Conservation (phyloP, 805 yeast species). For the Wickerhamiella occidentalis region DNA sequence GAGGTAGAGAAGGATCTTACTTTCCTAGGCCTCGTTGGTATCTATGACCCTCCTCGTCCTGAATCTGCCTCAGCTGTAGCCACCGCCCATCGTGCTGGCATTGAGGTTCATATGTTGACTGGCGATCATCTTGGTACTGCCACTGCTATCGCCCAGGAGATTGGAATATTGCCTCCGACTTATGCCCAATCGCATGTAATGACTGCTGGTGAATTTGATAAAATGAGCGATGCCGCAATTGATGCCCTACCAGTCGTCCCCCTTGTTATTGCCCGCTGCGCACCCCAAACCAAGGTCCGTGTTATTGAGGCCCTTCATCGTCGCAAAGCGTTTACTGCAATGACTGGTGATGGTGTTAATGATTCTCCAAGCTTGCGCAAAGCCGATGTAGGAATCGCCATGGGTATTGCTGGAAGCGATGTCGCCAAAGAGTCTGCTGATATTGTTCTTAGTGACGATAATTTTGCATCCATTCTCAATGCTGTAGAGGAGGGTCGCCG, state of each 20-base stretch:
- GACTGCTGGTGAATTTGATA: conserved; percentile 64
- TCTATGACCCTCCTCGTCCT: conserved; percentile 67
- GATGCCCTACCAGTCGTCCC: conserved; percentile 57
- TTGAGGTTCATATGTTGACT: conserved; percentile 69
- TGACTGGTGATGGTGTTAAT: conserved; percentile 79
- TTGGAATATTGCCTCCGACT: conserved; percentile 53
- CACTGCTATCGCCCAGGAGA: conserved; percentile 66
- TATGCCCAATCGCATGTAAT: conserved; percentile 56
- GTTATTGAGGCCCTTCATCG: conserved; percentile 68
- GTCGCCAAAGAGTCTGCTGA: conserved; percentile 79
- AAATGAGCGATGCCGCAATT: conserved; percentile 44
- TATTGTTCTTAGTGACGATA: conserved; percentile 63
- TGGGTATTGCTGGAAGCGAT: conserved; percentile 73
- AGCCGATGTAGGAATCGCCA: conserved; percentile 74
- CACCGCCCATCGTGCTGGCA: conserved; percentile 60
- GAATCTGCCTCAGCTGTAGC: conserved; percentile 57
- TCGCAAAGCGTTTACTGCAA: conserved; percentile 53
- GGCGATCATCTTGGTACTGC: conserved; percentile 78
- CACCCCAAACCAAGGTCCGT: conserved; percentile 70
- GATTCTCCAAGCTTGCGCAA: conserved; percentile 67
- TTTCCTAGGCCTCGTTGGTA: conserved; percentile 61
- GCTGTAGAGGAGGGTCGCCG: conserved; percentile 74
- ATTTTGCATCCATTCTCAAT: conserved; percentile 64
- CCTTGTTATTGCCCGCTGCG: conserved; percentile 68
- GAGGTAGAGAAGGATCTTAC: conserved; percentile 41